These are phyloP conservation scores for Pulveroboletus sp. DNA, from an alignment of 768 basidiomycete species.

Conservation along the genomic window DNA sequence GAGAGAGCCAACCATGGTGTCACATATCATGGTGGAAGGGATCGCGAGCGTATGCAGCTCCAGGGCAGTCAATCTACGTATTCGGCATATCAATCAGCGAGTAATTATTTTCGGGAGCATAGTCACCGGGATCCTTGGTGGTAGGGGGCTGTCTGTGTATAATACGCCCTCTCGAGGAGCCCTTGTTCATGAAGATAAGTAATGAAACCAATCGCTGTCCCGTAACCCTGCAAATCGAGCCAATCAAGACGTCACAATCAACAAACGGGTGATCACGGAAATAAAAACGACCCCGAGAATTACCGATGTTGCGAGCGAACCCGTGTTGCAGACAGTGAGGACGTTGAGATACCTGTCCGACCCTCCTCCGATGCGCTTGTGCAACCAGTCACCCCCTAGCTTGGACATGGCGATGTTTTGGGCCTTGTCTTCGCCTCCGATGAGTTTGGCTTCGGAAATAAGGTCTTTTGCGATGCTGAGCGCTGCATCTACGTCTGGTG, in stretches of 20 bases:
- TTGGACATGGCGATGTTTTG: conserved; percentile 84
- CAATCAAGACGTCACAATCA: too few species aligned
- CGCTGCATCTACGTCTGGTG: conserved; percentile 34
- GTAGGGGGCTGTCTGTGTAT: conserved; percentile 92
- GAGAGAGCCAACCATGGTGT: conserved; percentile 95
- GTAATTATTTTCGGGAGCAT: not conserved
- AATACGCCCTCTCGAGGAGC: conserved; percentile 81
- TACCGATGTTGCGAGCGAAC: conserved; percentile 91
- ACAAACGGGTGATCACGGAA: conserved; percentile 2
- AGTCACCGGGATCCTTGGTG: conserved; percentile 83
- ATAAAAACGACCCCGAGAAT: not conserved
- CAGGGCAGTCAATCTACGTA: conserved; percentile 74
- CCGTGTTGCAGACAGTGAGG: conserved; percentile 97
- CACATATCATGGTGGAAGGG: conserved; percentile 92
- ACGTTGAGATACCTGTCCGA: conserved; percentile 62
- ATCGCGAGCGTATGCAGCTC: conserved; percentile 84
- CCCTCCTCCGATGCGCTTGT: conserved; percentile 35
- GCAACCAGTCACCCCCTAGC: conserved; percentile 84
- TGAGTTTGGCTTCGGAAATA: conserved; percentile 63
- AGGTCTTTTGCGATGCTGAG: conserved; percentile 54
- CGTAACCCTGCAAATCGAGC: conserved; percentile 73
- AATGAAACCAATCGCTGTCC: conserved; percentile 92
- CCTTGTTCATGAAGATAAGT: conserved; percentile 81
- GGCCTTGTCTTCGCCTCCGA: conserved; percentile 87
- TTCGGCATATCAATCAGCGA: not conserved